Conservation (phyloP, 768 basidiomycete species). For the Tulasnella sp. region DNA sequence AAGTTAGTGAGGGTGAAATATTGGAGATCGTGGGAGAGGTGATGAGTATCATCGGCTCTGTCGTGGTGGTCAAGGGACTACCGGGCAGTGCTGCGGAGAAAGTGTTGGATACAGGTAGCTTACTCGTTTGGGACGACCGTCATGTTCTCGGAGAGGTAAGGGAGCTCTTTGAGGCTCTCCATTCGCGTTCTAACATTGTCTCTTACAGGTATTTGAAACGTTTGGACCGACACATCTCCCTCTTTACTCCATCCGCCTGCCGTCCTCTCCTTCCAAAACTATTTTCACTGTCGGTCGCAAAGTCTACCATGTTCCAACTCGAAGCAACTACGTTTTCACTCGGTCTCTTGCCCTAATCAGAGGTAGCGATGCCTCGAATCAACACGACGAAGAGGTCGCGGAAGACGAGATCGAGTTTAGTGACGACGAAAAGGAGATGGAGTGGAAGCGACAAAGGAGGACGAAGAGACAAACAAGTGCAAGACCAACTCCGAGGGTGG, state of each 20-base stretch:
- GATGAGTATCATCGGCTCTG: constrained; percentile 69
- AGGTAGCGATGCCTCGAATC: constrained; percentile 93
- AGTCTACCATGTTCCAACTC: constrained; percentile 81
- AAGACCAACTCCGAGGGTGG: constrained; percentile 35
- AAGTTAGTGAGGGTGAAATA: constrained; percentile 64
- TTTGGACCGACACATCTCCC: constrained; percentile 93
- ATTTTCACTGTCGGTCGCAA: constrained; percentile 50
- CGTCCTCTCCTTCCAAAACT: constrained; percentile 59
- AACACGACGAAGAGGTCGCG: constrained; percentile 90
- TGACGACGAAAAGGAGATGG: constrained; percentile 90
- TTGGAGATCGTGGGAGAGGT: constrained; percentile 80
- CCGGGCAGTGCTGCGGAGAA: constrained; percentile 55
- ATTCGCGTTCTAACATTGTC: constrained; percentile 17
- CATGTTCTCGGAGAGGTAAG: constrained; percentile 89
- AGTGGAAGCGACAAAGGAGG: constrained; percentile 64
- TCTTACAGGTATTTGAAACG: constrained; percentile 81
- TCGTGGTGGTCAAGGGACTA: constrained; percentile 72
- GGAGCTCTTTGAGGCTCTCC: constrained; percentile 37
- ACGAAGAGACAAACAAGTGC: constrained; percentile 47
- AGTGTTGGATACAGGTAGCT: constrained; percentile 84
- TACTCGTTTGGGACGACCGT: constrained; percentile 88
- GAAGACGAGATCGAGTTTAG: constrained; percentile 93
- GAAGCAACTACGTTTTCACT: constrained; percentile 84
- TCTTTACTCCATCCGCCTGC: constrained; percentile 86
- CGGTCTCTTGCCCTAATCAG: constrained; percentile 61